Conservation (phyloP, 2,329 filamentous ascomycete genomes). For the Gliomastix tumulicola region DNA sequence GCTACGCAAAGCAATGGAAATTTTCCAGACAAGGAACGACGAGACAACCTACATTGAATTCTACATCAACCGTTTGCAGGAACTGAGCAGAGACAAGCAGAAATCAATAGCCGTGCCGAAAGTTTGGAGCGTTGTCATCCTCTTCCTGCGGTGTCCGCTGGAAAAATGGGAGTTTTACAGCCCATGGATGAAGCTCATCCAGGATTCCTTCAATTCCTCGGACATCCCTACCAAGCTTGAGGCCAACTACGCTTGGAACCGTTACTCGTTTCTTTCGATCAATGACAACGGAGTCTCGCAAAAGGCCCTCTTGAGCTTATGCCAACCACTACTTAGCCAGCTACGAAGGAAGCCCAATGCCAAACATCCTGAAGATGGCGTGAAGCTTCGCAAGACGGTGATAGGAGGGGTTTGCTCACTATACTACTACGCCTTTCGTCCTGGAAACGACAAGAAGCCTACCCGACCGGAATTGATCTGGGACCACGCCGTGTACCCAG, state of each 20-base stretch:
- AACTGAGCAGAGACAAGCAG: conserved; percentile 58
- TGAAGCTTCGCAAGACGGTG: conserved; percentile 43
- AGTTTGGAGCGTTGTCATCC: conserved; percentile 78
- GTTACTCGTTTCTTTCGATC: conserved; percentile 68
- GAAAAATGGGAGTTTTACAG: conserved; percentile 68
- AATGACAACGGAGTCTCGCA: conserved; percentile 51
- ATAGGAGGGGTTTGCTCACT: conserved; percentile 72
- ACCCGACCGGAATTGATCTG: conserved; percentile 66
- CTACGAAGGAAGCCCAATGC: conserved; percentile 56
- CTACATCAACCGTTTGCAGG: conserved; percentile 58
- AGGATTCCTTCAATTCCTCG: conserved; percentile 75
- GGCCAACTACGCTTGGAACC: conserved; percentile 80
- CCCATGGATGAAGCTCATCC: conserved; percentile 71
- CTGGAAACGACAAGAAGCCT: conserved; percentile 54
- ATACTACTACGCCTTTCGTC: conserved; percentile 75
- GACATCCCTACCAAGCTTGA: conserved; percentile 66
- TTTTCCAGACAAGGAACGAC: conserved; percentile 43
- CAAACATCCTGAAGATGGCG: conserved; percentile 45
- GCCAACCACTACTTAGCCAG: conserved; percentile 62
- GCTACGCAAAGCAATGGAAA: conserved; percentile 57
- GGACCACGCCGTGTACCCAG: conserved; percentile 63
- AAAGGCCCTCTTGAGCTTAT: conserved; percentile 36
- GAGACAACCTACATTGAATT: conserved; percentile 63
- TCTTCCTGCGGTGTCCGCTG: conserved; percentile 63
- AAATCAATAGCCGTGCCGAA: conserved; percentile 60